Evolutionary conservation across 1,284 basidiomycete genomes (phyloP), one percentile per base, ranked within the genome.

Genomic region (Tilletia indica): DNA sequence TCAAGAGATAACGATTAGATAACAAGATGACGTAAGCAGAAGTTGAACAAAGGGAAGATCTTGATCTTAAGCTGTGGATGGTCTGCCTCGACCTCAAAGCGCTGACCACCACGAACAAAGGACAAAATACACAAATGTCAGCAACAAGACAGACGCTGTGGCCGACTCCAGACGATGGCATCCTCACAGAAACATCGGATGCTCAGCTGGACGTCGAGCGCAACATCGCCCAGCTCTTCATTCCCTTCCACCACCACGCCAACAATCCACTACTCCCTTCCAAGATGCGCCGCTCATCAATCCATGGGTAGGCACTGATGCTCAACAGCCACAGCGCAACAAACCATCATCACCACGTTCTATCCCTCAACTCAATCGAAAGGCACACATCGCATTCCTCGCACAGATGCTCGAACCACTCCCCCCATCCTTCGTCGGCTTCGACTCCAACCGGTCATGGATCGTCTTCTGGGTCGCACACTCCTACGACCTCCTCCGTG

Each of bases 391-490:
- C 42, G 72, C 73, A 48, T 84, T 83, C 45, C 66, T 83, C 51
- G 71, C 67, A n/a, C 77, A 78, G 67, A 58, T 78, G 36, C 77
- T 84, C 31, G 76, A 77, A 38, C 80, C 81, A 8, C 71, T 84
- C 4, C 79, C 82, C 8, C 77, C 77, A 12, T 71, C 77, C 0
- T 83, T 77, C 67, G 77, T 81, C 3, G 78, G 75, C 6, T 82
- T 82, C 67, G 83, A 84, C 69, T 71, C 78, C 19, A 83, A 82
- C 45, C 76, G 83, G 12, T 74, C 79, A n/a, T 84, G 83, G 83
- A 72, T 84, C 11, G 68, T 83, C 38, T 84, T 83, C 73, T 84
- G 83, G 83, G 74, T 79, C 63, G 47, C 78, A 12, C 83, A 84
- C 51, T 75, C 80, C 16, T 78, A 77, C 61, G 77, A 78, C 51